A percentile compares a stretch with the other conserved stretches of the same genome.
Evolutionary conservation across 441 rosid species (phyloP).

Genomic region (Gossypium davidsonii): DNA sequence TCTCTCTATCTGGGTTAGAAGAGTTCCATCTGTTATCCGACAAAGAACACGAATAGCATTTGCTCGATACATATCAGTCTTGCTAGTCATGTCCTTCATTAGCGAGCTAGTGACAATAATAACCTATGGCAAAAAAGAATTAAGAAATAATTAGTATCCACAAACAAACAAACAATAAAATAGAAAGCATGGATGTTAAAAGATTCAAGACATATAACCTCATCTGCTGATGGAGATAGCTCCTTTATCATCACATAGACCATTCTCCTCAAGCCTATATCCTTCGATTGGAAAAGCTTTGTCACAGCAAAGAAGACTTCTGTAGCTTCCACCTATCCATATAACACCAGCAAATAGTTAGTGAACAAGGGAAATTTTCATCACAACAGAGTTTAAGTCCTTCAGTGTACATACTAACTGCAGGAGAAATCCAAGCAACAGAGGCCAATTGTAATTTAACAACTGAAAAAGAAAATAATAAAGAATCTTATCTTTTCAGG

Average conservation of each 20-base stretch:
- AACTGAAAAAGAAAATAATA: background rate
- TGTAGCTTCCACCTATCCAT: slow-evolving; percentile 71
- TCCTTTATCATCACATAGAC: slow-evolving; percentile 96
- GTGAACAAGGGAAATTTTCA: background rate
- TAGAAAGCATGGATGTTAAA: background rate
- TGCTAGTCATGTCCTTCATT: slow-evolving; percentile 99
- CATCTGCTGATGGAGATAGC: slow-evolving; percentile 94
- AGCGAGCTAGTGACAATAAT: slow-evolving; percentile 97
- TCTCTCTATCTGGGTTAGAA: slow-evolving; percentile 89
- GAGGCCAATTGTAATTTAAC: background rate
- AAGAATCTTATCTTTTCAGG: background rate
- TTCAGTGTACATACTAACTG: slow-evolving; percentile 6
- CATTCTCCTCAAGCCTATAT: slow-evolving; percentile 93
- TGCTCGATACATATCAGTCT: slow-evolving; percentile 95
- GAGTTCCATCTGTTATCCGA: slow-evolving; percentile 87
- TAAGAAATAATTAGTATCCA: slow-evolving; percentile 15
- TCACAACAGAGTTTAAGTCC: background rate
- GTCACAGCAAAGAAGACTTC: slow-evolving; percentile 94
- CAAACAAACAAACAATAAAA: background rate
- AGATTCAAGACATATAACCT: slow-evolving; percentile 44
- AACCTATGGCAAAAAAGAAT: slow-evolving; percentile 40
- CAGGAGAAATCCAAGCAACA: background rate
- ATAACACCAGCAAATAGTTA: slow-evolving; percentile 12
- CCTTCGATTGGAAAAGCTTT: slow-evolving; percentile 92
- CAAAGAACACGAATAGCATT: slow-evolving; percentile 98